These are phyloP conservation scores for Russula compacta DNA, from an alignment of 768 basidiomycete genomes.

Conservation along the genomic window DNA sequence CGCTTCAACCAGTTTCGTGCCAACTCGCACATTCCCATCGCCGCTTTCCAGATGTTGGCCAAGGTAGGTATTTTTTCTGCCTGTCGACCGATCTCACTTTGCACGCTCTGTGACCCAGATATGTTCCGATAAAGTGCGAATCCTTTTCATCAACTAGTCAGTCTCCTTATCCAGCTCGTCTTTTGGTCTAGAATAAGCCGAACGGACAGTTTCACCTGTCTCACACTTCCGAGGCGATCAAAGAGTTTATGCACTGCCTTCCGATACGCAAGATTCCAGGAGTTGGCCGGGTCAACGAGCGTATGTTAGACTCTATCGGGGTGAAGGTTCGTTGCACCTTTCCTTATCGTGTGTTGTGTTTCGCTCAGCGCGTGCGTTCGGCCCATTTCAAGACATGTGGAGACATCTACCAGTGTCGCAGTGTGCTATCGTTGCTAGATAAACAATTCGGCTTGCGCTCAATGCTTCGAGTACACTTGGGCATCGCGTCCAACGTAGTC, in stretches of 20 bases:
- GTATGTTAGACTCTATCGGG: constrained; percentile 77
- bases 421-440: constrained; percentile 70
- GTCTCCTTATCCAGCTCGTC: neutral
- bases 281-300: constrained; percentile 84
- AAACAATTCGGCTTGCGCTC: constrained; percentile 75
- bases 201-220: constrained; percentile 81
- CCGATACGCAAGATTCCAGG: constrained; percentile 85
- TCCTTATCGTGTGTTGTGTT: neutral
- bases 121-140: constrained; percentile 75
- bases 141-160: neutral
- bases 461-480: constrained; percentile 73
- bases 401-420: constrained; percentile 75
- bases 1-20: constrained; percentile 22
- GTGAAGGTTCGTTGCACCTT: constrained; percentile 49
- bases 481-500: constrained; percentile 79
- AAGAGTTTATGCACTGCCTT: constrained; percentile 69
- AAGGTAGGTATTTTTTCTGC: constrained; percentile 46
- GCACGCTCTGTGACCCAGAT: constrained; percentile 40
- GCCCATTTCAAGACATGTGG: constrained; percentile 60
- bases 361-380: neutral
- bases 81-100: neutral
- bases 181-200: constrained; percentile 66
- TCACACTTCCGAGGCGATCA: constrained; percentile 55
- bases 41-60: constrained; percentile 62
- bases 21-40: neutral